These are phyloP conservation scores for Lavandula angustifolia DNA, from an alignment of 257 asterid genomes.

Conservation along the genomic window DNA sequence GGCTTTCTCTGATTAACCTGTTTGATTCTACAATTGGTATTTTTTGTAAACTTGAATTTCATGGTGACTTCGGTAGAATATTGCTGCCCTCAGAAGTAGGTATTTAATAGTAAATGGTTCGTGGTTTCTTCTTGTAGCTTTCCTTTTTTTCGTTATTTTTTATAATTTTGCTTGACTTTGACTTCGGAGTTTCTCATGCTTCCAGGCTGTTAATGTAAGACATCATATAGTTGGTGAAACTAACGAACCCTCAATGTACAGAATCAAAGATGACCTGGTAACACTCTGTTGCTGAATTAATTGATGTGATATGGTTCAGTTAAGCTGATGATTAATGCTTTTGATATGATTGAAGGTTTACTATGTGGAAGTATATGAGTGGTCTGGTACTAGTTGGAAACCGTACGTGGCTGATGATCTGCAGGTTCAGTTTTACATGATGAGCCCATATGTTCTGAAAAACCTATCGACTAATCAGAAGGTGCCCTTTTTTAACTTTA, in stretches of 20 bases:
- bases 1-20: constrained; percentile 17
- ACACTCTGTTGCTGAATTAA: constrained; percentile 19
- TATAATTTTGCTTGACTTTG: constrained; percentile 3
- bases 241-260: constrained; percentile 82
- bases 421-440: constrained; percentile 93
- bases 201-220: constrained; percentile 73
- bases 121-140: too few relatives aligned
- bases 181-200: constrained; percentile 24
- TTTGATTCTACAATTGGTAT: constrained; percentile 2
- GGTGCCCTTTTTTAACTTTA: constrained; percentile 42
- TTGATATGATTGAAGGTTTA: constrained; percentile 59
- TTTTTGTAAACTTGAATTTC: constrained; percentile 17
- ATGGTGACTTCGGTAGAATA: background rate
- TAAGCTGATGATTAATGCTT: constrained; percentile 21
- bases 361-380: constrained; percentile 78
- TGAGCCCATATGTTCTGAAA: constrained; percentile 94
- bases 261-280: constrained; percentile 93
- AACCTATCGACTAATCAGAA: constrained; percentile 70
- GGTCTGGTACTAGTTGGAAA: constrained; percentile 89
- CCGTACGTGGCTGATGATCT: constrained; percentile 90
- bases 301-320: constrained; percentile 20
- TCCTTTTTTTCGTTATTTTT: background rate
- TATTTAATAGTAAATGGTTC: background rate
- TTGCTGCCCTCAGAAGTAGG: background rate
- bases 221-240: constrained; percentile 82